phyloP scores from a whole-genome alignment of 192 early-diverging fungal genomes.

The Umbelopsis isabellina region DNA sequence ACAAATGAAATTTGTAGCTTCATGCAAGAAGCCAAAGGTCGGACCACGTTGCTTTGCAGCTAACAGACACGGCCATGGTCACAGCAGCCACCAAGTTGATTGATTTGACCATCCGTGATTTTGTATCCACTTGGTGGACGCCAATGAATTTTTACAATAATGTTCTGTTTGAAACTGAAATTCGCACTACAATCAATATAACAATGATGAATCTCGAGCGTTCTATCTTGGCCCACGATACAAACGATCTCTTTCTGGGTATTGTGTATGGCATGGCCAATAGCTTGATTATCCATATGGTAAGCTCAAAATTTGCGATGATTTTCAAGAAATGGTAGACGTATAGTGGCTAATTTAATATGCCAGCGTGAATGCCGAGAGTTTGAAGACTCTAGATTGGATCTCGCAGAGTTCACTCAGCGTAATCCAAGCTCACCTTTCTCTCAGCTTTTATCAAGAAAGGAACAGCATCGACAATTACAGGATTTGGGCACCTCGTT shows the following conservation, averaged over 20 bases:
- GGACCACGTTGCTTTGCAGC: background rate
- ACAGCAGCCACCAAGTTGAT: slow-evolving; percentile 10
- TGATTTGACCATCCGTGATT: slow-evolving; percentile 29
- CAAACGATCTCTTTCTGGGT: slow-evolving; percentile 52
- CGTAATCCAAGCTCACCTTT: slow-evolving; percentile 52
- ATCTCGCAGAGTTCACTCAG: slow-evolving; percentile 42
- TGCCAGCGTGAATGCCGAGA: slow-evolving; percentile 44
- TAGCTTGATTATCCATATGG: slow-evolving; percentile 61
- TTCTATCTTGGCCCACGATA: slow-evolving; percentile 33
- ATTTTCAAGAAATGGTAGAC: background rate
- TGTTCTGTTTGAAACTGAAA: slow-evolving; percentile 8
- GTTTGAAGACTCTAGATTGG: slow-evolving; percentile 40
- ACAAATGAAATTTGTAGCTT: background rate
- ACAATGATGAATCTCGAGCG: slow-evolving; percentile 30
- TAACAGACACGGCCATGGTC: slow-evolving; percentile 30
- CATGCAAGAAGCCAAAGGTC: background rate
- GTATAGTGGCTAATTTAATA: background rate
- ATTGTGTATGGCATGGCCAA: slow-evolving; percentile 56
- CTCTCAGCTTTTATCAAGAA: slow-evolving; percentile 41
- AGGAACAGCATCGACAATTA: slow-evolving; percentile 45
- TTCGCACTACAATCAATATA: slow-evolving; percentile 27
- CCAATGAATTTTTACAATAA: slow-evolving; percentile 28
- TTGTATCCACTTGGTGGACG: slow-evolving; percentile 38
- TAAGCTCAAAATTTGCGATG: slow-evolving; percentile 20
- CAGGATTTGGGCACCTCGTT: slow-evolving; percentile 40